A percentile compares a stretch with the other conserved stretches of the same genome.
These are phyloP conservation scores for Pachysandra terminalis DNA, from an alignment of 164 flowering plant species.

Conservation along the genomic window DNA sequence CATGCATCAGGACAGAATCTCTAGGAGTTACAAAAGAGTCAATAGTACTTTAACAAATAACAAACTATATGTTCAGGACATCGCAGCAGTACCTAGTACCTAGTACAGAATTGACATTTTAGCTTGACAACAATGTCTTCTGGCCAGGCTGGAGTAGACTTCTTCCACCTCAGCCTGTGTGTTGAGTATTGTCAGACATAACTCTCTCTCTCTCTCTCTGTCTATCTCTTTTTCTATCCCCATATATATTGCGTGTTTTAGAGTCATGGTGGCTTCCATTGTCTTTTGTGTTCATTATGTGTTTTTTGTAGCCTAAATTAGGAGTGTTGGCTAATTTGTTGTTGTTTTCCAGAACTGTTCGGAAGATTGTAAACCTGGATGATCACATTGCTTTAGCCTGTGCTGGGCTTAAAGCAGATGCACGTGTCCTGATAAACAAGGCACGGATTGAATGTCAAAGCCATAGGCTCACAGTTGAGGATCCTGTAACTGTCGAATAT, in stretches of 20 bases:
- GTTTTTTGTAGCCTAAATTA: neutral
- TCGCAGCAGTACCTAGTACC: neutral
- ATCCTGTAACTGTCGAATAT: slow-evolving; percentile 95
- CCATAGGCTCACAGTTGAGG: slow-evolving; percentile 94
- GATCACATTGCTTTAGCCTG: slow-evolving; percentile 93
- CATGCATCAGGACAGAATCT: no score
- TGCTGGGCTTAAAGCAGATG: slow-evolving; percentile 99
- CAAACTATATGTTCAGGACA: neutral
- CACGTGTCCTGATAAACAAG: slow-evolving; percentile 84
- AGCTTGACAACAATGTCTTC: neutral
- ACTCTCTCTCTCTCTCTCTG: no score
- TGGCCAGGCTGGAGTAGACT: neutral
- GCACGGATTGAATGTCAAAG: slow-evolving; percentile 97
- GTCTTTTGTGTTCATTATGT: neutral
- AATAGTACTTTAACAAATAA: neutral
- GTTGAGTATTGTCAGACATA: neutral
- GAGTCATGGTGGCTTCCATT: neutral
- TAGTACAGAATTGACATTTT: no score
- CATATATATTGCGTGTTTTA: no score
- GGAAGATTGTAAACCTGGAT: slow-evolving; percentile 89
- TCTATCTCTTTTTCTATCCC: no score
- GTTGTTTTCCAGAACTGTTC: slow-evolving; percentile 55
- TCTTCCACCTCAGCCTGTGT: neutral
- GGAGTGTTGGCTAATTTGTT: neutral
- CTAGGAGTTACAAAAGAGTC: neutral